Percentiles rank a stretch among this genome's conserved stretches.
Conservation (phyloP, 345 rosid genomes). For the Camelina neglecta region DNA sequence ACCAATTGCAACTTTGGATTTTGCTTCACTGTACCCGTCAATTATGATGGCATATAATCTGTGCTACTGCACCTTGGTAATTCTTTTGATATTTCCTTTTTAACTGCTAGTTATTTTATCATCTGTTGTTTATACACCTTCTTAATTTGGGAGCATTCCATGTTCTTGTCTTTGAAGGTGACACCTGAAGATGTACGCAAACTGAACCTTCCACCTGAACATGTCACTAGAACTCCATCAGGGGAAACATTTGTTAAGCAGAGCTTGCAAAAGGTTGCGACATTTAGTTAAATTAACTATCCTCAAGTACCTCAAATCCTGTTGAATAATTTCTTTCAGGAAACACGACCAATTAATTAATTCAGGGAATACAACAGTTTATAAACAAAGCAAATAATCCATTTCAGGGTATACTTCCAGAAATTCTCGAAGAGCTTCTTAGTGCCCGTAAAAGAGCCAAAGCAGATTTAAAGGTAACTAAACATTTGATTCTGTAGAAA, state of each 20-base stretch:
- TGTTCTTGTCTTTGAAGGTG: conserved; percentile 57
- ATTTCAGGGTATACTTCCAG: conserved; percentile 96
- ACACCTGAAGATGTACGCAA: conserved; percentile 87
- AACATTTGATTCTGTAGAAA: conserved; percentile 18
- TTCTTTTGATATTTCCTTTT: conserved; percentile 30
- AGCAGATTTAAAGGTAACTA: conserved; percentile 84
- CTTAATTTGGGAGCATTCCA: conserved; percentile 27
- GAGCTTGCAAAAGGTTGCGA: conserved; percentile 74
- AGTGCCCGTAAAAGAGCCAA: conserved; percentile 96
- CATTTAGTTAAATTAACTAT: conserved; percentile 7
- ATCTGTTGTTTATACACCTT: conserved; percentile 2
- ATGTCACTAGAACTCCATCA: conserved; percentile 84
- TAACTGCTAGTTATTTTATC: conserved; percentile 3
- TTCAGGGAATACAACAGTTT: conserved; percentile 5
- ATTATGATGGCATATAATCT: conserved; percentile 99
- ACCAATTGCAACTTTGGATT: conserved; percentile 96
- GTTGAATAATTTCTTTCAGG: conserved; percentile 13
- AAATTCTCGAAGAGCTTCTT: conserved; percentile 94
- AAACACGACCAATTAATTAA: conserved; percentile 19
- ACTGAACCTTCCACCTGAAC: conserved; percentile 82
- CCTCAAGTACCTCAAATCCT: neutral
- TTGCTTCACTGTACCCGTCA: conserved; percentile 96
- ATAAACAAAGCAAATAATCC: conserved; percentile 15
- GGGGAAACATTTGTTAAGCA: conserved; percentile 95
- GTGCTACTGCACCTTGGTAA: conserved; percentile 95